A percentile compares a stretch with the other conserved stretches of the same genome.
phyloP scores from a whole-genome alignment of 2,329 filamentous ascomycete species.

The Aspergillus eucalypticola region DNA sequence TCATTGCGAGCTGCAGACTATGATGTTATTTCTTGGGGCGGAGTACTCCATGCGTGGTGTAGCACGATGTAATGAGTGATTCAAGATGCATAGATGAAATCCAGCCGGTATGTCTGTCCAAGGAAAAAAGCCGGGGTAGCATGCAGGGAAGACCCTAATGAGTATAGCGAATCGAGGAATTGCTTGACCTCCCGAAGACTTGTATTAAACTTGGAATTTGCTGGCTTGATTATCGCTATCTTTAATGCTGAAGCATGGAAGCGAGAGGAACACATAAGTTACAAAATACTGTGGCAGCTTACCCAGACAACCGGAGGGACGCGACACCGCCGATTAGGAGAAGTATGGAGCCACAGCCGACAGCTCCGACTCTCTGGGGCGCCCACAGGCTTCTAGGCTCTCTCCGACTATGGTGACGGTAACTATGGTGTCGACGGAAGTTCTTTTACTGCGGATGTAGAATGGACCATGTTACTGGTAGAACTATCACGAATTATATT shows the following conservation, averaged over 20 bases:
- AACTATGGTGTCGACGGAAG: neutral
- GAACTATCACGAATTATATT: neutral
- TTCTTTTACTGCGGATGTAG: neutral
- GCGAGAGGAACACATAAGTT: too few species aligned
- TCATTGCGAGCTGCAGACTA: neutral
- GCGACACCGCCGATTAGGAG: constrained; percentile 1
- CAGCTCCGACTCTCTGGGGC: constrained; percentile 8
- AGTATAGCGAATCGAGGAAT: neutral
- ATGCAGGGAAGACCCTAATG: neutral
- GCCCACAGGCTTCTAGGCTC: constrained; percentile 17
- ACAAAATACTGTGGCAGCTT: too few species aligned
- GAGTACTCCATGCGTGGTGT: neutral
- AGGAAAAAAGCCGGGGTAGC: neutral
- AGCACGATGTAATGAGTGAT: neutral
- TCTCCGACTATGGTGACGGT: neutral
- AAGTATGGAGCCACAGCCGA: constrained; percentile 11
- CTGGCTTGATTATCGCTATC: neutral
- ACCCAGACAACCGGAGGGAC: neutral
- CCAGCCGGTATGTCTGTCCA: neutral
- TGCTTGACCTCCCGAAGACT: neutral
- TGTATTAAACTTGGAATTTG: neutral
- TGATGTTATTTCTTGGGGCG: neutral
- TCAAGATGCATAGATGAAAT: neutral
- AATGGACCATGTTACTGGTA: neutral
- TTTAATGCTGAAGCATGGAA: too few species aligned